Conservation (phyloP, 225 moss, liverwort and hornwort species). For the Anthoceros angustus region DNA sequence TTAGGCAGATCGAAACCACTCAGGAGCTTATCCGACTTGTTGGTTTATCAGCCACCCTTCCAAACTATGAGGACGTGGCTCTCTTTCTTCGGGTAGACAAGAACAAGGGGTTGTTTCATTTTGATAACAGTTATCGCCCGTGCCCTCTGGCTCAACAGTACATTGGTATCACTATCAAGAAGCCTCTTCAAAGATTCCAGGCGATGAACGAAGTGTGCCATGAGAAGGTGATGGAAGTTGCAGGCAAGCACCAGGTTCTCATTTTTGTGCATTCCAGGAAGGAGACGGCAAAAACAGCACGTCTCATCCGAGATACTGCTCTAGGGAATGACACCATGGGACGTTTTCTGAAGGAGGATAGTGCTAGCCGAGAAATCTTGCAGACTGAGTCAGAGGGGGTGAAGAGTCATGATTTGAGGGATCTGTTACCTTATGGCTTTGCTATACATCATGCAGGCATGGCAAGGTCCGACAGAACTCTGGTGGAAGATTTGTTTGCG, state of each 20-base stretch:
- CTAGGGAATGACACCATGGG: conserved; percentile 80
- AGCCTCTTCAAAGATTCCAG: conserved; percentile 89
- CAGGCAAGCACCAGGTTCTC: conserved; percentile 79
- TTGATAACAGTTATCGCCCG: conserved; percentile 84
- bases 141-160: conserved; percentile 92
- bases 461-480: conserved; percentile 74
- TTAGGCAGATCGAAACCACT: conserved; percentile 87
- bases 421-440: conserved; percentile 76
- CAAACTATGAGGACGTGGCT: conserved; percentile 78
- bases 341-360: conserved; percentile 85
- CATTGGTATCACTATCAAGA: conserved; percentile 80
- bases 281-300: conserved; percentile 91
- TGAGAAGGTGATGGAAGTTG: conserved; percentile 90
- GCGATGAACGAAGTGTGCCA: conserved; percentile 95
- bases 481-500: conserved; percentile 88
- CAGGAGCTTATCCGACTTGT: conserved; percentile 88
- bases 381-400: conserved; percentile 78
- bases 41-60: conserved; percentile 78
- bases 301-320: conserved; percentile 67
- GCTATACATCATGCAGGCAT: conserved; percentile 95
- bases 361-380: conserved; percentile 82
- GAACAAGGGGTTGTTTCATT: conserved; percentile 70
- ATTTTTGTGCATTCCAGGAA: conserved; percentile 92
- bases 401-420: conserved; percentile 73
- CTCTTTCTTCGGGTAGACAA: conserved; percentile 75